A percentile compares a stretch with the other conserved stretches of the same genome.
phyloP scores from a whole-genome alignment of 768 basidiomycete genomes.

The Daedaleopsis nitida region DNA sequence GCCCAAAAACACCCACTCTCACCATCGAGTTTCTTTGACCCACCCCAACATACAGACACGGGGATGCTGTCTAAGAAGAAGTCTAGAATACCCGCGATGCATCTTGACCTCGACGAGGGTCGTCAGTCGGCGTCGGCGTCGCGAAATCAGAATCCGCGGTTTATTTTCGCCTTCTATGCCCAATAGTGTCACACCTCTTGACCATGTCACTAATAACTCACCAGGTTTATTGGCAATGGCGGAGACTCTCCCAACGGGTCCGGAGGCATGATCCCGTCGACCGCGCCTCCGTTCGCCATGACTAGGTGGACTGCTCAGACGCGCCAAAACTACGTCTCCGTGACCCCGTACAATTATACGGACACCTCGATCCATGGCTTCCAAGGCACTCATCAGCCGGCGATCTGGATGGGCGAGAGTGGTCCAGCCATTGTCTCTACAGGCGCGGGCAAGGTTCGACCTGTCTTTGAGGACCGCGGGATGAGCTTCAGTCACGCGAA shows the following conservation, averaged over 20 bases:
- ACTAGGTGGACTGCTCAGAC: conserved; percentile 86
- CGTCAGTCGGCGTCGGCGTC: no score
- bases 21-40: no score
- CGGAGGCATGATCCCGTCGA: conserved; percentile 78
- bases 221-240: conserved; percentile 70
- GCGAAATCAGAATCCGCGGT: no score
- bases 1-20: no score
- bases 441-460: conserved; percentile 51
- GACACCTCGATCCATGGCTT: conserved; percentile 67
- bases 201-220: not conserved
- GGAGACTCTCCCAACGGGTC: conserved; percentile 70
- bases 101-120: no score
- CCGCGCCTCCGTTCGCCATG: conserved; percentile 83
- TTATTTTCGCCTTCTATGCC: no score
- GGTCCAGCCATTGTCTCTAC: conserved; percentile 64
- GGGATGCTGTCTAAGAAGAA: no score
- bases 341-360: conserved; percentile 71
- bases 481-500: conserved; percentile 50
- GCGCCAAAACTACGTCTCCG: conserved; percentile 72
- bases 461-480: conserved; percentile 60
- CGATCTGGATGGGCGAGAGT: conserved; percentile 89
- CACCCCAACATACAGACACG: no score
- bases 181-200: no score
- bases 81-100: no score
- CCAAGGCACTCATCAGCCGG: conserved; percentile 74